Percentiles rank a stretch among this genome's conserved stretches.
phyloP scores from a whole-genome alignment of 1,284 basidiomycete species.

The Marasmius oreades region DNA sequence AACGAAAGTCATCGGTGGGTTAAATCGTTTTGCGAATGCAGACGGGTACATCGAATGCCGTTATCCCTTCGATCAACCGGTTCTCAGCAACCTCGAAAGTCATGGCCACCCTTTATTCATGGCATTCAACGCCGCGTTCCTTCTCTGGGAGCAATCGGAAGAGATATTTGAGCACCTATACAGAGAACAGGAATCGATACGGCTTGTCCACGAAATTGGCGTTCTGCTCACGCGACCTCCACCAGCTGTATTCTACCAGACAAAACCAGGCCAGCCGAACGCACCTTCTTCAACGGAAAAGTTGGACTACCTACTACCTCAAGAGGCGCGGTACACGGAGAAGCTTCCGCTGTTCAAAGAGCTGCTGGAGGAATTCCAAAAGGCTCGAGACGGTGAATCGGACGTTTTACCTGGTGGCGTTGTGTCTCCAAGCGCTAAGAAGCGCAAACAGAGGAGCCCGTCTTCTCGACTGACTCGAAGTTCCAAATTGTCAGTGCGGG shows the following conservation, averaged over 20 bases:
- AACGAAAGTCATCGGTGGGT: background rate
- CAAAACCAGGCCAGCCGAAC: background rate
- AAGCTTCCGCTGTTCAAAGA: background rate
- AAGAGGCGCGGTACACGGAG: background rate
- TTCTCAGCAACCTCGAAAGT: slow-evolving; percentile 2
- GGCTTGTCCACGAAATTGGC: slow-evolving; percentile 1
- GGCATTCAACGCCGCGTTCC: slow-evolving; percentile 1
- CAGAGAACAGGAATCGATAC: background rate
- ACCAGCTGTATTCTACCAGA: background rate
- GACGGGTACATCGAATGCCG: slow-evolving; percentile 3
- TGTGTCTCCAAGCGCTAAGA: background rate
- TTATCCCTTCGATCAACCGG: slow-evolving; percentile 7
- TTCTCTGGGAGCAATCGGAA: background rate
- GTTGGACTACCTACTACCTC: background rate
- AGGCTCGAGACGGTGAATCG: background rate
- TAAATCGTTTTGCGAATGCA: background rate
- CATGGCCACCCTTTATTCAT: slow-evolving; percentile 11
- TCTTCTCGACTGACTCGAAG: background rate
- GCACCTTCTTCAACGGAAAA: background rate
- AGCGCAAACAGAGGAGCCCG: background rate
- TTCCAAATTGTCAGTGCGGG: background rate
- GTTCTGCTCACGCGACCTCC: background rate
- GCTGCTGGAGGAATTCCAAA: background rate
- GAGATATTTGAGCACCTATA: background rate
- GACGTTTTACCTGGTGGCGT: background rate